Evolutionary conservation across 2,329 filamentous ascomycete species (phyloP).

Genomic region (Bipolaris oryzae): DNA sequence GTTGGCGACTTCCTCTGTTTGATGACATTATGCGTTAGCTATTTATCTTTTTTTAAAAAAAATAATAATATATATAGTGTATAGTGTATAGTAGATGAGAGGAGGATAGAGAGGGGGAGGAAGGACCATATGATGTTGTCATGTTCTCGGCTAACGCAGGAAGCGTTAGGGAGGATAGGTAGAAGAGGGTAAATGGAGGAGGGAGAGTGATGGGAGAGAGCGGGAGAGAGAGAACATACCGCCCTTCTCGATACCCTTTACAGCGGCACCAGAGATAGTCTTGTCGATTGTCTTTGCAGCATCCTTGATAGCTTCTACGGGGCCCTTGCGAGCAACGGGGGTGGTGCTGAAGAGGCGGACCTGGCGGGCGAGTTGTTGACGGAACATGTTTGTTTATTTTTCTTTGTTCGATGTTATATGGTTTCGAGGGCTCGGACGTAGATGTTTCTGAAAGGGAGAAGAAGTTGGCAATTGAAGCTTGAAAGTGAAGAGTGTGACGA

Average conservation of each 20-base stretch:
- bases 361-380: conserved; percentile 53
- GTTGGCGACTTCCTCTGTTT: conserved; percentile 58
- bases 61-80: no score
- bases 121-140: conserved; percentile 14
- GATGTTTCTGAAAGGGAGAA: conserved; percentile 1
- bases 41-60: no score
- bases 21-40: conserved; percentile 17
- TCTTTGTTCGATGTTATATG: conserved; percentile 3
- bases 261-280: conserved; percentile 60
- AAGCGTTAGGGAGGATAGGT: conserved; percentile 8
- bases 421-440: conserved; percentile 7
- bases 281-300: conserved; percentile 64
- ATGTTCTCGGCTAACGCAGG: conserved; percentile 16
- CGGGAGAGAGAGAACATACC: conserved; percentile 54
- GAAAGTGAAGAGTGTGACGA: conserved; percentile 6
- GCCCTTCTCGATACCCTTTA: conserved; percentile 67
- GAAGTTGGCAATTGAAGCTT: conserved; percentile 8
- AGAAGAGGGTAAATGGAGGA: not conserved
- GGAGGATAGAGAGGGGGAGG: no score
- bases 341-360: conserved; percentile 62
- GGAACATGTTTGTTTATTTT: conserved; percentile 51
- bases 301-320: conserved; percentile 63
- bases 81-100: no score
- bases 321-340: conserved; percentile 55
- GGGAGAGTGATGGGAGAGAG: not conserved